Evolutionary conservation across 1,284 basidiomycete genomes (phyloP).

Genomic region (Cutaneotrichosporon arboriforme): DNA sequence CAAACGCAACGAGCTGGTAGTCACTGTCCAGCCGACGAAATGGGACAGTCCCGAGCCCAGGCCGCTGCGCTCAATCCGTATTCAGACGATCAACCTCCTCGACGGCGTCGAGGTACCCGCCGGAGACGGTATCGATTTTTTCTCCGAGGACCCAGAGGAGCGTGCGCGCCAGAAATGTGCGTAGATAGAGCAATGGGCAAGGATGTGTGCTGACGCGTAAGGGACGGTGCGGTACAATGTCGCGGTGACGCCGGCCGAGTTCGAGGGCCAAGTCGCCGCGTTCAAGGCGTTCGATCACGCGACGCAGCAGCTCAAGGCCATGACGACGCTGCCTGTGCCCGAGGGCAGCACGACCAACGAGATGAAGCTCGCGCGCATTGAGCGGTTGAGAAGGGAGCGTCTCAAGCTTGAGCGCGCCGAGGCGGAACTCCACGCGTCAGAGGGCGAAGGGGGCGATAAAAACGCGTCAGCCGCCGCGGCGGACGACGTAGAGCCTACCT

Average conservation of each 20-base stretch:
- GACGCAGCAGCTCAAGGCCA: conserved; percentile 18
- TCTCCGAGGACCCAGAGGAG: conserved; percentile 21
- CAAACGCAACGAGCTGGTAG: conserved; percentile 32
- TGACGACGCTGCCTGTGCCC: conserved; percentile 36
- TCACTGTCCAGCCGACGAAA: conserved; percentile 60
- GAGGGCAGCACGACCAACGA: conserved; percentile 37
- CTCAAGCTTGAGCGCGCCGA: no score
- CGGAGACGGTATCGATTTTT: conserved; percentile 19
- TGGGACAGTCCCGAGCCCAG: conserved; percentile 47
- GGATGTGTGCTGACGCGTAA: conserved; percentile 16
- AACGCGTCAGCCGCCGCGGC: neutral
- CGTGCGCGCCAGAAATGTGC: conserved; percentile 29
- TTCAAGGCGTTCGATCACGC: conserved; percentile 14
- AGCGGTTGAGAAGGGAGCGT: neutral
- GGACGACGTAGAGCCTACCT: neutral
- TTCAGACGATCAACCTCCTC: conserved; percentile 46
- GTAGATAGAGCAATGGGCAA: neutral
- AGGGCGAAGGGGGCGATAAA: neutral
- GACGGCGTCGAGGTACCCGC: conserved; percentile 33
- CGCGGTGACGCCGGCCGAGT: conserved; percentile 13
- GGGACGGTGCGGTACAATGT: conserved; percentile 42
- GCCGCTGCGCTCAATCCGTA: conserved; percentile 51
- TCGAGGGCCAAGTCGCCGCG: conserved; percentile 15
- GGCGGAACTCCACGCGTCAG: neutral
- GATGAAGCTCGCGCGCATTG: conserved; percentile 18